Base-by-base conservation (phyloP, 2,329 filamentous ascomycete genomes). In the Ascomycota sp. region DNA sequence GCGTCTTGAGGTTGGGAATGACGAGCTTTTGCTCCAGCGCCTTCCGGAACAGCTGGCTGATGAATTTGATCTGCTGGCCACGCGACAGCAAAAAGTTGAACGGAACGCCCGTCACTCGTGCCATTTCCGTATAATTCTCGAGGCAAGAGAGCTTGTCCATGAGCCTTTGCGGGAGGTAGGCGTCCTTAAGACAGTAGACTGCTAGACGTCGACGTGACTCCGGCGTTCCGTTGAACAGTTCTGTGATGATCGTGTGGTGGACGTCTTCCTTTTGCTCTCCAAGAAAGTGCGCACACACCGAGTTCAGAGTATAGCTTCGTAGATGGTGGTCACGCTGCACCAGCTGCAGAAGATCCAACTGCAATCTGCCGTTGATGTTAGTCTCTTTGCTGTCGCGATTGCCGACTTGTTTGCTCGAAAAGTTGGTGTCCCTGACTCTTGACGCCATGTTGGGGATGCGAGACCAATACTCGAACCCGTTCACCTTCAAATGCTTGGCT, bases 101-200 rank as follows among this genome's bases (percentile, higher is more conserved):
- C 0, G 89, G 89, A 5, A 98, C 86, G 45, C 89, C 89, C 24
- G 91, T 98, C 56, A 98, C 89, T 70, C 89, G 89, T 37, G 89
- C 86, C 89, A 98, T 98, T 57, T 98, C 89, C 0, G 89, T 95
- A 48, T 95, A 95, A 52, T 98, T 98, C 56, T 92, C 79, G n/a
- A 98, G 63, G 55, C 89, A 95, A 49, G 92, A 95, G 24, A 98
- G 64, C 54, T 98, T 98, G 50, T 98, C 89, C 74, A 98, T 84
- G 34, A 98, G 56, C 38, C 91, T 64, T 48, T 95, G 84, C 1
- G 89, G 89, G 4, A 98, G 64, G 47, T 92, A 98, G 0, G 89
- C 89, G 58, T 98, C 91, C 55, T 98, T 98, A 42, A 98, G 57
- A 56, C 89, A 98, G 59, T 98, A 98, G 1, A 98, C 70, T 1